Base-by-base conservation (phyloP, 2,329 filamentous ascomycete species). In the Penicillium sp. region DNA sequence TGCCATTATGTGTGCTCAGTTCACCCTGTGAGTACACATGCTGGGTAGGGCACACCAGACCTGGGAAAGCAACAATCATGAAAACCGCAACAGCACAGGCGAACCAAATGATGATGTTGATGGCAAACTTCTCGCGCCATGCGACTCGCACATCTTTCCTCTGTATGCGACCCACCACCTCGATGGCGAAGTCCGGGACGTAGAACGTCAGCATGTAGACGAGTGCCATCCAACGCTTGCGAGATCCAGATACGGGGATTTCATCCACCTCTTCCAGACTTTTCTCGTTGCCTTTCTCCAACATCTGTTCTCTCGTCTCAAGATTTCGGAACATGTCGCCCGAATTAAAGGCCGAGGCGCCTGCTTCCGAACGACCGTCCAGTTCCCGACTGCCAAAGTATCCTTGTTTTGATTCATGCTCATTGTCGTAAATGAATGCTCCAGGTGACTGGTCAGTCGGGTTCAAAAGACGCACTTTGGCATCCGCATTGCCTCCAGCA, bases 311-410 rank as follows among this genome's bases (percentile, higher is more conserved):
- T 47, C 87, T 79, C 5, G 90, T 95, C 52, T 96, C 90, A 6
- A 96, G 74, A 55, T 95, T 95, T 57, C 88, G 86, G 74, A 98
- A 98, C 90, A 98, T 95, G 61, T 98, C 92, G 6, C 92, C 89
- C 36, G 78, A 85, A 32, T 89, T 85, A 59, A 95, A 84, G 4
- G 86, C 88, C n/a, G 90, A 95, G 2, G 76, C 84, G 3, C 89
- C 90, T 6, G 90, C 89, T 35, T 98, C 92, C 18, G 92, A 96
- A 29, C 88, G 86, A 6, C 81, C 73, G 59, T 98, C 92, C 7
- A 84, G 62, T 41, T 94, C 88, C 34, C 82, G 75, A 51, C 73
- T 80, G 36, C 83, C 84, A 54, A 95, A 95, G 60, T 95, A 95
- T 14, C 76, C 81, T 43, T 81, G 77, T 41, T 75, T 75, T 61